Conservation (phyloP, 2,329 filamentous ascomycete genomes). For the Xylaria digitata region DNA sequence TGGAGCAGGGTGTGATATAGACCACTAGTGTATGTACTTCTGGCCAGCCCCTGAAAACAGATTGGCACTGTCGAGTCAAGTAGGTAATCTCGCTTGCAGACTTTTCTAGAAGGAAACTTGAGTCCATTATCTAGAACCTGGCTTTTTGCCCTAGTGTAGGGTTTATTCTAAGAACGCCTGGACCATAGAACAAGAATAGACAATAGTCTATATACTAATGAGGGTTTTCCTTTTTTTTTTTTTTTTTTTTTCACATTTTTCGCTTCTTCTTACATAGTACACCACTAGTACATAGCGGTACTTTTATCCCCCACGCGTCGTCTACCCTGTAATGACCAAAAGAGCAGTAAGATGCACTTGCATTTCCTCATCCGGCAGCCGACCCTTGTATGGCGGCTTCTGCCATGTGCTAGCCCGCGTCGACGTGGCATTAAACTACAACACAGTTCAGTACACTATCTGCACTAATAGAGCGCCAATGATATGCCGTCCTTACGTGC, state of each 20-base stretch:
- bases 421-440: slow-evolving; percentile 7
- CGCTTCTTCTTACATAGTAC: too few species aligned
- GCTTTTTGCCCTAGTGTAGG: not conserved
- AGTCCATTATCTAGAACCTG: not conserved
- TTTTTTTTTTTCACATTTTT: too few species aligned
- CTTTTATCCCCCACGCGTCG: not conserved
- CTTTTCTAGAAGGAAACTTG: slow-evolving; percentile 30
- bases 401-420: slow-evolving; percentile 15
- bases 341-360: not conserved
- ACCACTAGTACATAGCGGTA: too few species aligned
- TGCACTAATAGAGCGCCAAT: not conserved
- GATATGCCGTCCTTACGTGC: too few species aligned
- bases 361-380: not conserved
- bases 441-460: not conserved
- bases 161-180: too few species aligned
- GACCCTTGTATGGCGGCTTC: not conserved
- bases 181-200: too few species aligned
- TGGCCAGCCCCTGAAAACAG: slow-evolving; percentile 17
- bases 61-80: slow-evolving; percentile 16
- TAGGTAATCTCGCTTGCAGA: slow-evolving; percentile 28
- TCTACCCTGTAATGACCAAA: not conserved
- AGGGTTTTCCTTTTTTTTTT: too few species aligned
- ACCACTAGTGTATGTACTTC: not conserved
- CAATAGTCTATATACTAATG: too few species aligned
- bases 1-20: not conserved